phyloP scores from a whole-genome alignment of 108 stramenopile species.

The Fragilaria radians region DNA sequence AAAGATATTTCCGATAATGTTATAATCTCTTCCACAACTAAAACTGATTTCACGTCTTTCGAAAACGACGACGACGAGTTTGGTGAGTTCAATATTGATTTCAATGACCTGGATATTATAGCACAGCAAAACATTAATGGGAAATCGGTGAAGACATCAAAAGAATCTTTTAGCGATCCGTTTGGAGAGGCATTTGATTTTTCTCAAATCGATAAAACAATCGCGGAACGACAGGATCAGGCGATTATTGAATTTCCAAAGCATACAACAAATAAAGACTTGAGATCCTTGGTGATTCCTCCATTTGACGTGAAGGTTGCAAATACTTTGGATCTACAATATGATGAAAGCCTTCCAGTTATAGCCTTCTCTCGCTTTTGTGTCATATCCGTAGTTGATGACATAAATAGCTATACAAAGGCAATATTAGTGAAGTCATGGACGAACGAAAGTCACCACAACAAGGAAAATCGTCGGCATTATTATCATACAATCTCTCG shows the following conservation, averaged over 20 bases:
- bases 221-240: constrained; percentile 1
- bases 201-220: background rate
- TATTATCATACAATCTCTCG: constrained; percentile 13
- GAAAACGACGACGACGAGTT: constrained; percentile 23
- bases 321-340: constrained; percentile 6
- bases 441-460: constrained; percentile 27
- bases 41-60: background rate
- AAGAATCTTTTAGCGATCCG: constrained; percentile 32
- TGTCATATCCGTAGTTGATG: constrained; percentile 40
- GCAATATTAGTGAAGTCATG: constrained; percentile 49
- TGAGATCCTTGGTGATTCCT: constrained; percentile 1
- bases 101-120: constrained; percentile 14
- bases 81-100: constrained; percentile 20
- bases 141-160: background rate
- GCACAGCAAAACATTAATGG: constrained; percentile 8
- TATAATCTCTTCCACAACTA: background rate
- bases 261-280: constrained; percentile 13
- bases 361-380: constrained; percentile 68
- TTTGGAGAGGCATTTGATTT: background rate
- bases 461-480: constrained; percentile 21
- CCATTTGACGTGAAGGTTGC: constrained; percentile 5
- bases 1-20: too few relatives aligned
- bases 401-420: constrained; percentile 43
- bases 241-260: background rate
- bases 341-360: constrained; percentile 17